Conservation (phyloP, 805 yeast genomes). For the Clavispora vitiphila region DNA sequence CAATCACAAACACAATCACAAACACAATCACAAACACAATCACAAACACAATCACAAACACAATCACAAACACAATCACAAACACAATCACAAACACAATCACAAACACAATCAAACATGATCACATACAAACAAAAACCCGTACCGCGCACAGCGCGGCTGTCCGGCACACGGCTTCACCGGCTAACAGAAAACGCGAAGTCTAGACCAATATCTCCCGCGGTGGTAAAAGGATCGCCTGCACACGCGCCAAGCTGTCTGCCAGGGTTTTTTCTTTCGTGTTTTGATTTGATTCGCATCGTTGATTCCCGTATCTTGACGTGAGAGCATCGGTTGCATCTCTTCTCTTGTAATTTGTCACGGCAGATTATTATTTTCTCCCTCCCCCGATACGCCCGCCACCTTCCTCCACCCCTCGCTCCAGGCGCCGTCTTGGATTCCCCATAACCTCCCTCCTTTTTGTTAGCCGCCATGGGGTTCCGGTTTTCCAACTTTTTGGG, state of each 20-base stretch:
- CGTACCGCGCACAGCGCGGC: no score
- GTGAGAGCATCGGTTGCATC: neutral
- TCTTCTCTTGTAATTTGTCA: neutral
- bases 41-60: no score
- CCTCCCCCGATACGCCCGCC: no score
- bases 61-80: no score
- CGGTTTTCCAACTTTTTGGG: constrained; percentile 52
- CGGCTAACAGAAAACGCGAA: no score
- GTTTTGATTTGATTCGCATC: neutral
- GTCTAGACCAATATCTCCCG: neutral
- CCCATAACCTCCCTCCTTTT: neutral
- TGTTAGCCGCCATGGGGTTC: constrained; percentile 25
- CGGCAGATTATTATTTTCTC: neutral
- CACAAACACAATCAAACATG: no score
- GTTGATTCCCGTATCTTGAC: neutral
- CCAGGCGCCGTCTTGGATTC: neutral
- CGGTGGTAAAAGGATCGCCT: neutral
- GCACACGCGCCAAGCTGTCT: neutral
- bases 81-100: no score
- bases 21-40: no score
- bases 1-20: no score
- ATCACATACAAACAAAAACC: no score
- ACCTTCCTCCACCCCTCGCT: no score
- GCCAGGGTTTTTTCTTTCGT: neutral
- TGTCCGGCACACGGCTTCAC: neutral